Evolutionary conservation across 805 yeast species (phyloP), one percentile per base, ranked within the genome.

Genomic region (Ogataea philodendri): DNA sequence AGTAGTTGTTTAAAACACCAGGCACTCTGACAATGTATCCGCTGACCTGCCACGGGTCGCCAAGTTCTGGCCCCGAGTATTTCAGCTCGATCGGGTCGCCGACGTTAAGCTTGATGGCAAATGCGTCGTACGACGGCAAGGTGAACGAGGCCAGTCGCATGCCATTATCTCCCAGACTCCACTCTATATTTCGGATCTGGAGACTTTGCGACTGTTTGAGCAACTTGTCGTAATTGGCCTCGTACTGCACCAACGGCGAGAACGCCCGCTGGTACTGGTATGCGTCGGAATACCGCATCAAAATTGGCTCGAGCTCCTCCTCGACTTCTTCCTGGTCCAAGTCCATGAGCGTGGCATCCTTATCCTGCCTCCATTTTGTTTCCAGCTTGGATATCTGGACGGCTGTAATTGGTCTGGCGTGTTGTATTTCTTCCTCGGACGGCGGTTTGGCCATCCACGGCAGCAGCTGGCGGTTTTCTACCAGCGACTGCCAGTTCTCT

Each of bases 381-480:
- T 88, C 97, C 29, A 89, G 65, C 48, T 76, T 74, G 3, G 78
- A 57, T 19, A 88, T 83, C 57, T 85, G 87, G 17, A 74, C 67
- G 26, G 76, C 71, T 0, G 81, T 65, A 20, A 84, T 70, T n/a
- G 67, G 54, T 26, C 74, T 69, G 1, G 88, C 70, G 29, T 64
- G 64, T n/a, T 76, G 51, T 38, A 68, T 57, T 30, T 80, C 84
- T 18, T 76, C 85, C 36, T 81, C 87, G 1, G 67, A 51, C 0
- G 96, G 95, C 3, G 65, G 68, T 2, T 77, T 66, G 0, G 87
- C 89, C 9, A 89, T 75, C 96, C 96, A 89, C 2, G 86, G 65
- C 38, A 89, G 65, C 39, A 89, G 75, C 44, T 76, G 80, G 23
- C 94, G 69, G 46, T 86, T 81, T 46, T 83, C 90, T 38, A 89